Percentiles rank a stretch among this genome's conserved stretches.
Evolutionary conservation across 177 flowering plant genomes (phyloP).

Genomic region (Vitis hybrid): DNA sequence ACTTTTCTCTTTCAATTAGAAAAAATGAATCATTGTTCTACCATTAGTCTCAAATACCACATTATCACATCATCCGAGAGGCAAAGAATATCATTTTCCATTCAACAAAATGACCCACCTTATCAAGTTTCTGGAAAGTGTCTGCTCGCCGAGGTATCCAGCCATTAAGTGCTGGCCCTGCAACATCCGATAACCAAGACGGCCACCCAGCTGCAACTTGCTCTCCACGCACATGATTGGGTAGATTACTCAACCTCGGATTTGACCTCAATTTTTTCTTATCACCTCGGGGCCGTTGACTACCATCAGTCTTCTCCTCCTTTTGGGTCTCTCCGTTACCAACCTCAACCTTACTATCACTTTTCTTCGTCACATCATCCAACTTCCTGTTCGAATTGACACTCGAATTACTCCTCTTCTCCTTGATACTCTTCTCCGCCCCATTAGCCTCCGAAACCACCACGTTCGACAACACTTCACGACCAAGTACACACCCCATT

Average conservation of each 20-base stretch:
- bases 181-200: conserved; percentile 48
- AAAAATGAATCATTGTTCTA: background rate
- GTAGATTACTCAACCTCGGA: conserved; percentile 26
- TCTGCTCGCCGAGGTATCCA: conserved; percentile 51
- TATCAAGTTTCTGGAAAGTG: conserved; percentile 35
- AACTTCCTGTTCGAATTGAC: conserved; percentile 25
- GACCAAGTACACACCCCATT: conserved; percentile 50
- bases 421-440: conserved; percentile 7
- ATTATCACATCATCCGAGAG: background rate
- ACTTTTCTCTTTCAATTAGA: background rate
- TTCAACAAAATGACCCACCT: conserved; percentile 15
- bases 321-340: conserved; percentile 18
- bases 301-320: conserved; percentile 28
- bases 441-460: conserved; percentile 26
- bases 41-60: background rate
- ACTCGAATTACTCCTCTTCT: conserved; percentile 4
- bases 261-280: conserved; percentile 35
- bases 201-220: conserved; percentile 67
- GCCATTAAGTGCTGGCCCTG: conserved; percentile 51
- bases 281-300: conserved; percentile 21
- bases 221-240: conserved; percentile 39
- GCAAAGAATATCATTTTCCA: background rate
- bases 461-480: conserved; percentile 28
- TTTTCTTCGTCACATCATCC: conserved; percentile 17
- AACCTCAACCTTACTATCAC: conserved; percentile 13